Base-by-base conservation (phyloP, 805 yeast species). In the Clavispora carvajalis region DNA sequence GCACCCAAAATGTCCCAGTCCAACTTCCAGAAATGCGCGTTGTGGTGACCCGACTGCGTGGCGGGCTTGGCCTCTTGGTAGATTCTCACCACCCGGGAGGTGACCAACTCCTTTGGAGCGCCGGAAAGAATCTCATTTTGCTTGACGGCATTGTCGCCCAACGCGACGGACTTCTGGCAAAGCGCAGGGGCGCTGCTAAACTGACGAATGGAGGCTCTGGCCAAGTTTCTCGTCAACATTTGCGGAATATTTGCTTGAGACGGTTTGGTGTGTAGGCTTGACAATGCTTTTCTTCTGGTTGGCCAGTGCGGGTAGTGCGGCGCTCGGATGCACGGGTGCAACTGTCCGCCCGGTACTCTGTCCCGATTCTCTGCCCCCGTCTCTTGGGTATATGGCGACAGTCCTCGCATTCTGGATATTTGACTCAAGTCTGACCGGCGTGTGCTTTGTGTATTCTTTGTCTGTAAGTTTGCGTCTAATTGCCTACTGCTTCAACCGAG, bases 1-100 rank as follows among this genome's bases (percentile, higher is more conserved):
- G 81, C 78, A 34, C 80, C 80, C 41, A 82, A 65, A 31, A 85
- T 76, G 57, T 87, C 95, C 91, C 93, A 86, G 63, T 86, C 95
- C 41, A 86, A 57, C 54, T 77, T 79, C 95, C 95, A 86, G 50
- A 56, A 60, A 40, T 65, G 60, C 15, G 76, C 71, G 54, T 76
- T 73, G 53, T 69, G 66, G 42, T 63, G 60, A 10, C 90, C 87
- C 25, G 86, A 78, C 67, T 86, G 95, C 13, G 90, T 86, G 28
- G 95, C 95, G 12, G 87, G 71, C 63, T 84, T 83, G 46, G 88
- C 64, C 57, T 83, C 88, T 60, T 82, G 76, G 63, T 71, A 86
- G 57, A 86, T 86, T 59, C 91, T 76, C 5, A 82, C 95, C 18
- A 79, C 73, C 62, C 95, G 75, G 40, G 73, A 68, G 16, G 79